Evolutionary conservation across 345 rosid species (phyloP), one percentile per base, ranked within the genome.

Genomic region (Theobroma cacao): DNA sequence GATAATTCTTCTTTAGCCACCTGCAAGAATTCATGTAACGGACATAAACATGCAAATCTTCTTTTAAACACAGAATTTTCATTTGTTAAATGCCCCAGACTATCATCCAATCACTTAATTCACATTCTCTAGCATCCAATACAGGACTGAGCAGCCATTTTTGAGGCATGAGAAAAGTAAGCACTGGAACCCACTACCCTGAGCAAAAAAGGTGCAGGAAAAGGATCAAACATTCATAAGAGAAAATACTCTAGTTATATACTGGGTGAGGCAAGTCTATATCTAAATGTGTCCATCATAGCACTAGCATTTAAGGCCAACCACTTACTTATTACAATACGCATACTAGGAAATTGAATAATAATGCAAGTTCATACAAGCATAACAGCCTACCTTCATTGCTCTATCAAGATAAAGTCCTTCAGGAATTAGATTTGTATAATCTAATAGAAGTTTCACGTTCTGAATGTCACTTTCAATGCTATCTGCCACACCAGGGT

Each of bases 401-500:
- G 99, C 99, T 76, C 93, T 90, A 78, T 94, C 98, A 14, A 96
- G 87, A 84, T 85, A 92, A 82, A 94, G 98, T 68, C 99, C 98
- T 84, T 94, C 81, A 11, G 99, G 99, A 76, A 96, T 94, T 50
- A 96, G 84, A 79, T 94, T 96, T 34, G 99, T 91, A 77, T 94
- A 94, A 78, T 87, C 87, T 63, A 96, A 80, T 9, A 96, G 85
- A 70, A 91, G 93, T 83, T 93, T 94, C 65, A 92, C 98, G 84
- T 94, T 96, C 79, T 96, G 97, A 56, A 96, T 89, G 84, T 96
- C 99, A 85, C 98, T 96, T 50, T 94, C 97, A 79, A 96, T 91
- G 85, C 98, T 96, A 78, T 91, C 80, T 62, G 98, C 99, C 84
- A 96, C 98, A 6, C 99, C 99, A 82, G 99, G 99, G 85, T 96